Conservation (phyloP, 371 early-diverging fungal genomes). For the Smittium culicis region DNA sequence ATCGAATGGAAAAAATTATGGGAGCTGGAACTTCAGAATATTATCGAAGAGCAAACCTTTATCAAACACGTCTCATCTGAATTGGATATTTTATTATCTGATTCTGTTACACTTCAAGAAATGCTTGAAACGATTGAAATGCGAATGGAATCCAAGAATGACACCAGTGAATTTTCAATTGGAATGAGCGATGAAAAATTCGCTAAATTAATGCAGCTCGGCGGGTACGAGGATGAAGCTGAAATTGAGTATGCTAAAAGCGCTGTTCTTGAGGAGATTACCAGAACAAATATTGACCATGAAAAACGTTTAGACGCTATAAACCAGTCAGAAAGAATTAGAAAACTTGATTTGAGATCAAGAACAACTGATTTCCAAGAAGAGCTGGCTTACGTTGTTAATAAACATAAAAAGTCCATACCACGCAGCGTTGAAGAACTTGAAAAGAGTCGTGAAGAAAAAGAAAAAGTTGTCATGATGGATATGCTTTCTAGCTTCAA, state of each 20-base stretch:
- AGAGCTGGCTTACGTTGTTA: constrained; percentile 52
- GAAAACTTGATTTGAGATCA: constrained; percentile 44
- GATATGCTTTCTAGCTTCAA: not conserved
- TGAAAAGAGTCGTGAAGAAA: not conserved
- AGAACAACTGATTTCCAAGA: constrained; percentile 52
- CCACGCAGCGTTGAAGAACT: not conserved
- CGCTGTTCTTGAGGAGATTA: constrained; percentile 54
- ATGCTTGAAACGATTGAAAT: constrained; percentile 44
- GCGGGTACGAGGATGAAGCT: constrained; percentile 45
- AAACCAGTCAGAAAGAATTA: constrained; percentile 44
- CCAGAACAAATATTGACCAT: constrained; percentile 50
- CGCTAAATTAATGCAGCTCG: constrained; percentile 29
- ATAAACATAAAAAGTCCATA: not conserved
- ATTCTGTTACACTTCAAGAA: constrained; percentile 37
- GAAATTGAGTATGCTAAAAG: constrained; percentile 44
- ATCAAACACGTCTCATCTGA: constrained; percentile 57
- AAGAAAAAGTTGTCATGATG: not conserved
- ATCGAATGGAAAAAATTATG: constrained; percentile 66
- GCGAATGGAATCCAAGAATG: constrained; percentile 37
- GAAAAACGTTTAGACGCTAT: constrained; percentile 50
- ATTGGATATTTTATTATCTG: constrained; percentile 47
- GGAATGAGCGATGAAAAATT: constrained; percentile 12
- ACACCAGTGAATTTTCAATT: constrained; percentile 14
- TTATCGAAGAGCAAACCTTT: constrained; percentile 61
- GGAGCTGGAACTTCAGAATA: constrained; percentile 63